A percentile compares a stretch with the other conserved stretches of the same genome.
phyloP scores from a whole-genome alignment of 441 rosid genomes.

The Erysimum cheiri region DNA sequence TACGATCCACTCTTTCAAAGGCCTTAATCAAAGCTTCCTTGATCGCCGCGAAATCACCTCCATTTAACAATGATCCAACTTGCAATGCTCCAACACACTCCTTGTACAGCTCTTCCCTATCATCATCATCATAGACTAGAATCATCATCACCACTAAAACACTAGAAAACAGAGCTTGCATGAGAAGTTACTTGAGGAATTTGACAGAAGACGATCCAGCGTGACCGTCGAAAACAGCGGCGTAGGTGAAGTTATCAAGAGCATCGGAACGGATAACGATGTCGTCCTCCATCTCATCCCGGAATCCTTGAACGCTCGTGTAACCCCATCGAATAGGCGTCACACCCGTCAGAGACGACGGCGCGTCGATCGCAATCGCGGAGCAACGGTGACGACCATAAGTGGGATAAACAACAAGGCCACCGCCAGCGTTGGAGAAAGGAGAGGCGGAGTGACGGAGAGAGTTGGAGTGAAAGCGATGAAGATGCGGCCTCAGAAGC shows the following conservation, averaged over 20 bases:
- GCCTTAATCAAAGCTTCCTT: conserved; percentile 62
- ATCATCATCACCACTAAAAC: conserved; percentile 1
- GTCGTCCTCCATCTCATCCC: conserved; percentile 93
- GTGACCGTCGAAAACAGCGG: conserved; percentile 92
- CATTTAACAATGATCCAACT: conserved; percentile 73
- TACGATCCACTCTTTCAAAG: conserved; percentile 72
- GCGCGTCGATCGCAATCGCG: conserved; percentile 84
- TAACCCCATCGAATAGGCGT: conserved; percentile 80
- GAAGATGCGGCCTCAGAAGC: conserved; percentile 59
- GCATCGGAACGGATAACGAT: conserved; percentile 71
- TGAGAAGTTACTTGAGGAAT: conserved; percentile 66
- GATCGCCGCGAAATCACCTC: conserved; percentile 57
- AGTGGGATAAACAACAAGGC: conserved; percentile 24
- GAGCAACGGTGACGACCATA: conserved; percentile 57
- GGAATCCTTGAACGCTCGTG: conserved; percentile 69
- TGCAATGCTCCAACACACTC: conserved; percentile 77
- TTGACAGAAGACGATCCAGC: conserved; percentile 78
- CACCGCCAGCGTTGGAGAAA: conserved; percentile 29
- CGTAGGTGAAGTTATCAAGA: conserved; percentile 78
- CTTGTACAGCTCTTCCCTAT: conserved; percentile 86
- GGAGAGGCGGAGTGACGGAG: conserved; percentile 40
- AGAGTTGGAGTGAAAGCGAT: conserved; percentile 54
- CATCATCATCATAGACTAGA: conserved; percentile 1
- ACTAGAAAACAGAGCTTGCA: not conserved
- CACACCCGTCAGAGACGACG: conserved; percentile 65